Evolutionary conservation across 192 early-diverging fungal genomes (phyloP), one percentile per base, ranked within the genome.

Genomic region (Gigaspora rosea): DNA sequence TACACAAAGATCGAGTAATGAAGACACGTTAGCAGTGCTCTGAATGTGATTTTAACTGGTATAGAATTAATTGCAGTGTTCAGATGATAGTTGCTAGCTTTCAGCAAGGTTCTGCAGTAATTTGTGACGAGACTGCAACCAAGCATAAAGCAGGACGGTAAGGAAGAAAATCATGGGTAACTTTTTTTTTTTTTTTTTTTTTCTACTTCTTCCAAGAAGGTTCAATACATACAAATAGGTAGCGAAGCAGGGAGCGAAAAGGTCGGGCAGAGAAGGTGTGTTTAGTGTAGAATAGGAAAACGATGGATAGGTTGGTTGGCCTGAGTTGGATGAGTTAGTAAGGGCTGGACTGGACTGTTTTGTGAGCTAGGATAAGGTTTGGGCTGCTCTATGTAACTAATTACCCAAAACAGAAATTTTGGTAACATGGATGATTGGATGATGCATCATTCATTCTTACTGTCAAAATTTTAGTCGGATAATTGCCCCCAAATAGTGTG

Each of bases 271-370:
- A 73, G 51, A 73, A 32, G n/a, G 54, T 58, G 27, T 57, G 71
- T 33, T 35, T 73, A n/a, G 22, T 54, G 54, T 66, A 35, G 32
- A 54, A 18, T 73, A 48, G 56, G 63, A 57, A 65, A 61, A 76
- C 62, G 74, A 76, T 48, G 74, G 59, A 65, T 76, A 76, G 56
- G 35, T 66, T 36, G 72, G 74, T 64, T 62, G 74, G 74, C 74
- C 56, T 61, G 61, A 64, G 62, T 62, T 65, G 74, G 74, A 76
- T 65, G 62, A 76, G 22, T 74, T 47, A 74, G 73, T 57, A 10
- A 47, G 8, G 32, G n/a, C 46, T 66, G 64, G 36, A 66, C 46
- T 66, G 70, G 32, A 71, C 48, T 50, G 70, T 54, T 50, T 71
- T 71, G 49, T 71, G 70, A 71, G 70, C 51, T 47, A 71, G 70